Evolutionary conservation across 2,329 filamentous ascomycete genomes (phyloP).

Genomic region (Metarhizium sp.): DNA sequence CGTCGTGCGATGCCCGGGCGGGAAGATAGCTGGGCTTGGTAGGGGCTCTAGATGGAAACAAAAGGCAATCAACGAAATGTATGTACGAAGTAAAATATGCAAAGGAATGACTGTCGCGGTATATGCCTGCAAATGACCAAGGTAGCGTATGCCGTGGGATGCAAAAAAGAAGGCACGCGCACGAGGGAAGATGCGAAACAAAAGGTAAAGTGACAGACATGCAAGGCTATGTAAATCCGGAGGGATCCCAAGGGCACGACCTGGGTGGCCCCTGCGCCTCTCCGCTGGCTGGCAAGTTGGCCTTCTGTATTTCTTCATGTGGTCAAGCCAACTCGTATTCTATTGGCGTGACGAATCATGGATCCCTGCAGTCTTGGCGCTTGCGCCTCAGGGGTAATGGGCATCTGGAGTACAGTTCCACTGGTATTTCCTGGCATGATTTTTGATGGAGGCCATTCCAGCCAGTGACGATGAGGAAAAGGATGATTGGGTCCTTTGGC

Average conservation of each 20-base stretch:
- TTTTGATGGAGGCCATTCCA: too few species aligned
- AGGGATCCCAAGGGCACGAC: neutral
- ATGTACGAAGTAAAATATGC: neutral
- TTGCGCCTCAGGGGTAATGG: neutral
- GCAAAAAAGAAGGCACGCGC: neutral
- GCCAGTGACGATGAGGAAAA: too few species aligned
- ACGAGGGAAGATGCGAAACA: neutral
- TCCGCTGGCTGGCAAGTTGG: too few species aligned
- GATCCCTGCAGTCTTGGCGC: neutral
- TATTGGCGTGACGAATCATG: neutral
- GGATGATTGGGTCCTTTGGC: too few species aligned
- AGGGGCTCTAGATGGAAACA: too few species aligned
- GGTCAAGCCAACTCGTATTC: too few species aligned
- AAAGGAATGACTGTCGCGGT: neutral
- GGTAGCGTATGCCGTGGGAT: neutral
- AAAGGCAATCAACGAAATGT: neutral
- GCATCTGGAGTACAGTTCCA: too few species aligned
- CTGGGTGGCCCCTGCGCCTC: neutral
- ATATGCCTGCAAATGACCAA: neutral
- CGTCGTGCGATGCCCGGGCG: too few species aligned
- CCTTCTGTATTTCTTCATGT: neutral
- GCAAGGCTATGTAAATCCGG: neutral
- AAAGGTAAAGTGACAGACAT: neutral
- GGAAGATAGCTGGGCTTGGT: too few species aligned
- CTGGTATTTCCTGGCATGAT: too few species aligned